Percentiles rank a stretch among this genome's conserved stretches.
Conservation (phyloP, 2,329 filamentous ascomycete genomes). For the Aspergillus fijiensis region DNA sequence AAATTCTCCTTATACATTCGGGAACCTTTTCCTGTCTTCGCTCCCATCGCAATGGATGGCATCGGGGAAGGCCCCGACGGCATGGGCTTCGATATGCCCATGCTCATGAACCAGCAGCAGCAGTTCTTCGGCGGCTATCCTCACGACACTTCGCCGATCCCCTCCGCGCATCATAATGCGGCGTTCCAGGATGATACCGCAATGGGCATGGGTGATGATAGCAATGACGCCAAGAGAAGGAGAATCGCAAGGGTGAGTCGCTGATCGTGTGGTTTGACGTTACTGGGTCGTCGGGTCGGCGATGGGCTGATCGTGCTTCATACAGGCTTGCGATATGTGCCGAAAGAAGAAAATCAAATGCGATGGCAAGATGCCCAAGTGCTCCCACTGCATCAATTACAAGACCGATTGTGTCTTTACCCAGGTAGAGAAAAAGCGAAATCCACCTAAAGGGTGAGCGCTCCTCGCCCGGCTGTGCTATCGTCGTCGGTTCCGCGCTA, state of each 20-base stretch:
- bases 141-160: slow-evolving; percentile 60
- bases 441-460: slow-evolving; percentile 87
- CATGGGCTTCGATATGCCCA: slow-evolving; percentile 47
- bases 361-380: slow-evolving; percentile 91
- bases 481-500: slow-evolving; percentile 51
- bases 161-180: slow-evolving; percentile 47
- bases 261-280: not conserved
- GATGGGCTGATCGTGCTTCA: slow-evolving; percentile 10
- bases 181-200: slow-evolving; percentile 47
- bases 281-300: not conserved
- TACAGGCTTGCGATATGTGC: slow-evolving; percentile 90
- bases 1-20: slow-evolving; percentile 4
- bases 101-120: slow-evolving; percentile 63
- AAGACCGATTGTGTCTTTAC: slow-evolving; percentile 98
- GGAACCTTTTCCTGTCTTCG: slow-evolving; percentile 2
- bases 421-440: slow-evolving; percentile 97
- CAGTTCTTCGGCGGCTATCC: slow-evolving; percentile 68
- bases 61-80: slow-evolving; percentile 39
- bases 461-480: not conserved
- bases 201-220: slow-evolving; percentile 49
- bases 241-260: slow-evolving; percentile 77
- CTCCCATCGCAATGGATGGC: slow-evolving; percentile 31
- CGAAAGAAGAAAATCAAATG: slow-evolving; percentile 94
- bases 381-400: slow-evolving; percentile 95
- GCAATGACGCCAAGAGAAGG: slow-evolving; percentile 81